phyloP scores from a whole-genome alignment of 768 basidiomycete species.

The Atractiella rhizophila region DNA sequence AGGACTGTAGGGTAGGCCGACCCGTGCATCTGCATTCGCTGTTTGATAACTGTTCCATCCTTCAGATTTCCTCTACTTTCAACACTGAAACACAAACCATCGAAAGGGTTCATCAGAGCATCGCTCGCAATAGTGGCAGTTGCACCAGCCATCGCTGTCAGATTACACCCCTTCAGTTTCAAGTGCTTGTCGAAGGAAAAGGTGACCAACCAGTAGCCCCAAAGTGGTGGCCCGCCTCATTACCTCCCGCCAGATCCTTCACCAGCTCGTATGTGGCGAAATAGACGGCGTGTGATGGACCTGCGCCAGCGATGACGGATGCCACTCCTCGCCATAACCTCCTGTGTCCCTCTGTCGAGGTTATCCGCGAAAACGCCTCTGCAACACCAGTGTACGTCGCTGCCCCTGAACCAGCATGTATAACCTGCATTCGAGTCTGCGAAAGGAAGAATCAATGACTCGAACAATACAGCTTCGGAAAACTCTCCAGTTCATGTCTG shows the following conservation, averaged over 20 bases:
- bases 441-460: no score
- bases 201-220: slow-evolving; percentile 50
- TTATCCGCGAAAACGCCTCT: slow-evolving; percentile 73
- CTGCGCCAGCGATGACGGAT: slow-evolving; percentile 82
- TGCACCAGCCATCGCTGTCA: slow-evolving; percentile 69
- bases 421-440: slow-evolving; percentile 99
- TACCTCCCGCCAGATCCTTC: slow-evolving; percentile 75
- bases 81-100: slow-evolving; percentile 37
- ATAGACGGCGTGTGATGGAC: slow-evolving; percentile 92
- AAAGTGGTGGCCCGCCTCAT: slow-evolving; percentile 49
- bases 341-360: slow-evolving; percentile 72
- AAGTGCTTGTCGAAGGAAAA: not conserved
- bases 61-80: not conserved
- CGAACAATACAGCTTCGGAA: no score
- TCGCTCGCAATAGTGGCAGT: slow-evolving; percentile 83
- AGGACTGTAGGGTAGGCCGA: slow-evolving; percentile 70
- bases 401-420: slow-evolving; percentile 39
- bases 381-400: slow-evolving; percentile 72
- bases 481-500: no score
- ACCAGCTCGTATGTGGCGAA: slow-evolving; percentile 88
- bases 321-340: slow-evolving; percentile 89
- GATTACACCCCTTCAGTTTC: not conserved
- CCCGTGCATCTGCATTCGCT: slow-evolving; percentile 93
- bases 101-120: slow-evolving; percentile 98
- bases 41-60: slow-evolving; percentile 62